phyloP scores from a whole-genome alignment of 768 basidiomycete genomes.

The Agaricus subrufescens region DNA sequence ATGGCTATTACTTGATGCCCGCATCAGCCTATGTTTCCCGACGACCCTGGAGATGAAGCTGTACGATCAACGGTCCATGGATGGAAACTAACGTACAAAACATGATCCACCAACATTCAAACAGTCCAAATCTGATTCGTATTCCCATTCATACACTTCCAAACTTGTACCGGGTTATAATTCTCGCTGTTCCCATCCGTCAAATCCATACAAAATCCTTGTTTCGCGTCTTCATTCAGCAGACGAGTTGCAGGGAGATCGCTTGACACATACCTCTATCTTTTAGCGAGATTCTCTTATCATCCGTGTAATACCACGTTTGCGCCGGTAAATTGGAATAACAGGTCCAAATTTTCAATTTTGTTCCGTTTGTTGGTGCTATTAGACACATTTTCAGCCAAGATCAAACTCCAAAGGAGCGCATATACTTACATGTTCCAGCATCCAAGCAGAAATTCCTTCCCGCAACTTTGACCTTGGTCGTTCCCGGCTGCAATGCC shows the following conservation, averaged over 20 bases:
- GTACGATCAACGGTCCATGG: background rate
- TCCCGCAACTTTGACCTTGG: slow-evolving; percentile 19
- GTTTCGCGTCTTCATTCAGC: background rate
- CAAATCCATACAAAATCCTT: slow-evolving; percentile 13
- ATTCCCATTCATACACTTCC: slow-evolving; percentile 15
- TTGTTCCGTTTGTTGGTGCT: slow-evolving; percentile 20
- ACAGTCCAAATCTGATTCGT: slow-evolving; percentile 16
- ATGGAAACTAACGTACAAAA: background rate
- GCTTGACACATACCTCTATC: slow-evolving; percentile 13
- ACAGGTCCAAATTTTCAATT: slow-evolving; percentile 21
- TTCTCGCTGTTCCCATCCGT: slow-evolving; percentile 11
- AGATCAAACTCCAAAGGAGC: background rate
- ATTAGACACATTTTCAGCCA: background rate
- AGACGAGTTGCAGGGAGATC: background rate
- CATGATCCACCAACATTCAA: background rate
- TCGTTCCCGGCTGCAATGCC: slow-evolving; percentile 18
- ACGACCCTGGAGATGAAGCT: background rate
- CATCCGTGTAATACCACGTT: slow-evolving; percentile 22
- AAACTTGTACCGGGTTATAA: slow-evolving; percentile 5
- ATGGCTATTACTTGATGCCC: background rate
- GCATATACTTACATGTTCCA: slow-evolving; percentile 16
- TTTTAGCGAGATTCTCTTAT: slow-evolving; percentile 17
- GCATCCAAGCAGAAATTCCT: slow-evolving; percentile 24
- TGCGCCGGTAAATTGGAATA: slow-evolving; percentile 18
- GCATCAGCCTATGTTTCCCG: background rate